Conservation (phyloP, 768 basidiomycete genomes). For the Chiua virens region DNA sequence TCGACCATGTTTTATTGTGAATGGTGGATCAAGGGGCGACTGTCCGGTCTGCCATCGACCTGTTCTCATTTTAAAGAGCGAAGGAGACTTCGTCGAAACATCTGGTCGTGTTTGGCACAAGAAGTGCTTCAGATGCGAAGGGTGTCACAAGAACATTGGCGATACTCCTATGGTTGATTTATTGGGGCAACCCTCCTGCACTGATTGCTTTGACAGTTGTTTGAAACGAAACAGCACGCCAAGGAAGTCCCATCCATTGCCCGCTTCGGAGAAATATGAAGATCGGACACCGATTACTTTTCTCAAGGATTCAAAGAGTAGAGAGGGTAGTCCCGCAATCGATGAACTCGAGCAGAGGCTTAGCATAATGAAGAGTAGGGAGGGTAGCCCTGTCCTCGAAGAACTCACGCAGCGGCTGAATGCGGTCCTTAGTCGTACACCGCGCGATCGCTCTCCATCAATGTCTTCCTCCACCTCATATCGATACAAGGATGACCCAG, state of each 20-base stretch:
- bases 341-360: slow-evolving; percentile 64
- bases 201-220: slow-evolving; percentile 78
- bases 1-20: slow-evolving; percentile 64
- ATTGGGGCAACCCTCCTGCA: slow-evolving; percentile 76
- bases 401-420: slow-evolving; percentile 49
- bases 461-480: slow-evolving; percentile 24
- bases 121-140: slow-evolving; percentile 73
- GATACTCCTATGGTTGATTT: slow-evolving; percentile 79
- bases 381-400: slow-evolving; percentile 54
- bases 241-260: slow-evolving; percentile 38
- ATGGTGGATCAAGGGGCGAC: slow-evolving; percentile 76
- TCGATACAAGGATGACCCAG: slow-evolving; percentile 16
- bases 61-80: slow-evolving; percentile 71
- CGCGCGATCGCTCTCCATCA: slow-evolving; percentile 28
- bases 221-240: slow-evolving; percentile 52
- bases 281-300: slow-evolving; percentile 46
- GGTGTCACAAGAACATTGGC: slow-evolving; percentile 72
- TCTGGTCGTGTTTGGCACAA: slow-evolving; percentile 78
- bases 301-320: slow-evolving; percentile 41
- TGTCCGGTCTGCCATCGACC: slow-evolving; percentile 69
- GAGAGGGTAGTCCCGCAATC: slow-evolving; percentile 59
- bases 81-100: slow-evolving; percentile 76
- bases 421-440: slow-evolving; percentile 38
- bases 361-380: slow-evolving; percentile 53
- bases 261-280: slow-evolving; percentile 27